Conservation (phyloP, 2,329 filamentous ascomycete species). For the Triangularia verruculosa region DNA sequence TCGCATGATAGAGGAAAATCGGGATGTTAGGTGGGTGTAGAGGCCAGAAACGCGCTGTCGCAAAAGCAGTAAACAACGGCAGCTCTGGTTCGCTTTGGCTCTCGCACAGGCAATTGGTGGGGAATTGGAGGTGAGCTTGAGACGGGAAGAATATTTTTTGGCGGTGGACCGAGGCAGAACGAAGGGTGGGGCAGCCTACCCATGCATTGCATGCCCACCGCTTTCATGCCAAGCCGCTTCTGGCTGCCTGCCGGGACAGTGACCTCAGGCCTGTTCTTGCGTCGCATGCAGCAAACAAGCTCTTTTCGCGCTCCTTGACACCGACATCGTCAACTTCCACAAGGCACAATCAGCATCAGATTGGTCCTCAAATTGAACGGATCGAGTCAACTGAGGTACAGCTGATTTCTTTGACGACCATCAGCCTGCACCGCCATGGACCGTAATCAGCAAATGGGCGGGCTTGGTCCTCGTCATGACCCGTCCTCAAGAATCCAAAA, state of each 20-base stretch:
- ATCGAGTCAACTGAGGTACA: neutral
- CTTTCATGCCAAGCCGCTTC: neutral
- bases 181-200: constrained; percentile 11
- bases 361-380: neutral
- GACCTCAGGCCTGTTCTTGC: neutral
- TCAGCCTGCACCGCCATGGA: constrained; percentile 43
- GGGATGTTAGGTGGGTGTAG: neutral
- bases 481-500: constrained; percentile 53
- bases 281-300: neutral
- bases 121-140: constrained; percentile 22
- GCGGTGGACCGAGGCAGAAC: constrained; percentile 27
- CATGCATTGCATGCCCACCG: constrained; percentile 4
- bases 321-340: neutral
- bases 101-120: constrained; percentile 24
- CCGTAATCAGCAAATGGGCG: constrained; percentile 47
- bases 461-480: constrained; percentile 57
- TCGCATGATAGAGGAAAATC: constrained; percentile 4
- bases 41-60: neutral
- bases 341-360: neutral
- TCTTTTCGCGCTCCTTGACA: neutral
- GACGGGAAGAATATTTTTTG: constrained; percentile 31
- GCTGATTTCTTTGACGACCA: constrained; percentile 12
- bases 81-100: constrained; percentile 8
- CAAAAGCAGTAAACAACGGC: neutral
- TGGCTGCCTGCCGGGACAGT: neutral